These are phyloP conservation scores for Auricularia auricula-judae DNA, from an alignment of 768 basidiomycete species.

Conservation along the genomic window DNA sequence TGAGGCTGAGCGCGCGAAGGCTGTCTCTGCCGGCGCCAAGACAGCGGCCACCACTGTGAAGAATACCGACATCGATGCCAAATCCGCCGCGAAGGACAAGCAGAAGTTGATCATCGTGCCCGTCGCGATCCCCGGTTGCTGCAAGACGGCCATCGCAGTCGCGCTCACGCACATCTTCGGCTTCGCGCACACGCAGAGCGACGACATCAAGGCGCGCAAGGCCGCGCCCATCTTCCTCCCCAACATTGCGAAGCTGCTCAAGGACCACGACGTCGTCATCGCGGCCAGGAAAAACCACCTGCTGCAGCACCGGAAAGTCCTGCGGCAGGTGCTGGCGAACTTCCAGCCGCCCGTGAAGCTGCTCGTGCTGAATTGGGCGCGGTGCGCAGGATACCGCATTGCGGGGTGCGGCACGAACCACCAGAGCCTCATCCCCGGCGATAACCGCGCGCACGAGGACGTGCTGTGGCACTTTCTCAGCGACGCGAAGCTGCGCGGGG, in stretches of 20 bases:
- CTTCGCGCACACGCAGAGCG: not conserved
- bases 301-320: not conserved
- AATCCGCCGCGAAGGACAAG: not conserved
- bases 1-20: slow-evolving; percentile 20
- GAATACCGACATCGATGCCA: slow-evolving; percentile 12
- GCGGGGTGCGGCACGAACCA: not conserved
- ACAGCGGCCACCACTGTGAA: not conserved
- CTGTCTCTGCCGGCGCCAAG: slow-evolving; percentile 7
- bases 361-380: not conserved
- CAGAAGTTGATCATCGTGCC: not conserved
- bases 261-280: not conserved
- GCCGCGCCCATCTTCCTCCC: not conserved
- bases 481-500: not conserved
- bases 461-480: not conserved
- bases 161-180: not conserved
- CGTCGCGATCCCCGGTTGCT: no score
- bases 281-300: not conserved
- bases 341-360: not conserved
- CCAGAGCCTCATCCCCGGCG: not conserved
- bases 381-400: not conserved
- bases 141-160: not conserved
- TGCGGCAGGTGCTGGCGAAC: not conserved
- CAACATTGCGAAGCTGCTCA: not conserved
- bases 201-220: not conserved
- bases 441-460: not conserved